These are phyloP conservation scores for Cicer cuneatum DNA, from an alignment of 306 rosid species.

Conservation along the genomic window DNA sequence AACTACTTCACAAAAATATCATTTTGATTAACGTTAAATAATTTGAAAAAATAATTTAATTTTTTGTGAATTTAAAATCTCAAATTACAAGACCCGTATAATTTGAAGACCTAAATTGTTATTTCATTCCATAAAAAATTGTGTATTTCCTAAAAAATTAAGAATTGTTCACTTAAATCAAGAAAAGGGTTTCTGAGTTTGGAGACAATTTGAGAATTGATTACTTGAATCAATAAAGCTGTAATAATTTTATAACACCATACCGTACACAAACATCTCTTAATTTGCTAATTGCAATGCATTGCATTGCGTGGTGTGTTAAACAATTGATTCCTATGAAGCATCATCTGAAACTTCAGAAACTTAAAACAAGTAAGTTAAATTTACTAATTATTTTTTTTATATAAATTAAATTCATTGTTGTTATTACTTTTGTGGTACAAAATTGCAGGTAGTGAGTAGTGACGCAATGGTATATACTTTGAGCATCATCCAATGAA, in stretches of 20 bases:
- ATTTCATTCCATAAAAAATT: no score
- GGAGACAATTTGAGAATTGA: constrained; percentile 17
- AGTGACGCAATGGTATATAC: constrained; percentile 1
- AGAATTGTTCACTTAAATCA: not conserved
- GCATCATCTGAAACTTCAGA: constrained; percentile 39
- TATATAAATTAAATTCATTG: not conserved
- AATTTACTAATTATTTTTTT: no score
- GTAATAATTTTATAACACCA: not conserved
- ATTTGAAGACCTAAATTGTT: no score
- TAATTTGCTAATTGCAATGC: not conserved
- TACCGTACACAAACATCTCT: constrained; percentile 20
- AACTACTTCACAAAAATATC: no score
- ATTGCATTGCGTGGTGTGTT: constrained; percentile 33
- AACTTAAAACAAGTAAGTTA: not conserved
- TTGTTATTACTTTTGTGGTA: constrained; percentile 17
- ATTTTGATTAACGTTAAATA: no score
- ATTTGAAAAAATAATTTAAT: no score
- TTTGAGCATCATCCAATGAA: not conserved
- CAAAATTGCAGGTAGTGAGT: not conserved
- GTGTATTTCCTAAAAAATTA: no score
- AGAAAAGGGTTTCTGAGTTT: constrained; percentile 6
- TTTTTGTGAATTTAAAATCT: no score
- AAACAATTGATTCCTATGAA: constrained; percentile 28
- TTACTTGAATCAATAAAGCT: constrained; percentile 51
- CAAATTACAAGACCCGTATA: no score